Evolutionary conservation across 805 yeast genomes (phyloP).

Genomic region (Saccharomyces kudriavzevii): DNA sequence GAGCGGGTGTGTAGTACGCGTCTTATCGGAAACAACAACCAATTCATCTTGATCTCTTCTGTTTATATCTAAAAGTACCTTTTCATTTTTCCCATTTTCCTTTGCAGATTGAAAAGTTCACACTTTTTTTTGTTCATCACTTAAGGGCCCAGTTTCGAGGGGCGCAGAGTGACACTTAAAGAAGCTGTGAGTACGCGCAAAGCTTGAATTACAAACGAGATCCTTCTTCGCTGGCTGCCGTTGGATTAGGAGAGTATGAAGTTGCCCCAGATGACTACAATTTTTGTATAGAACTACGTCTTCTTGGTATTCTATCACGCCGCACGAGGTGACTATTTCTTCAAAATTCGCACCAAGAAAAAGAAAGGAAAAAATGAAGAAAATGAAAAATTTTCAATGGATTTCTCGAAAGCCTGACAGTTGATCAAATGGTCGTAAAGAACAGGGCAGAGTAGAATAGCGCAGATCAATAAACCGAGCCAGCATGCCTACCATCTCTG

Average conservation of each 20-base stretch:
- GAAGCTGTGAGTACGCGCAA: not conserved
- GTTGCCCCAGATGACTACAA: not conserved
- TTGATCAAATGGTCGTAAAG: not conserved
- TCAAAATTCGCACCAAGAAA: not conserved
- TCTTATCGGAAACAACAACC: not conserved
- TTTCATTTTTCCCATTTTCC: not conserved
- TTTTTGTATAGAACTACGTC: not conserved
- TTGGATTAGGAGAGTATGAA: not conserved
- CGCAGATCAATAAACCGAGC: not conserved
- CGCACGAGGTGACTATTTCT: not conserved
- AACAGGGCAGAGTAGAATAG: not conserved
- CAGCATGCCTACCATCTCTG: slow-evolving; percentile 90
- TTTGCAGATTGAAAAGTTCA: not conserved
- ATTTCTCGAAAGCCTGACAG: not conserved
- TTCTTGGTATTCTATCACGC: not conserved
- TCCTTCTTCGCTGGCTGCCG: not conserved
- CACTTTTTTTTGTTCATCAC: not conserved
- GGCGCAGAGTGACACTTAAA: not conserved
- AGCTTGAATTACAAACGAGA: not conserved
- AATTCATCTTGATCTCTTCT: not conserved
- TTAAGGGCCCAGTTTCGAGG: not conserved
- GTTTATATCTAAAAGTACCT: not conserved
- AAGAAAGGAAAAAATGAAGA: not conserved
- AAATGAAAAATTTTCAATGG: not conserved
- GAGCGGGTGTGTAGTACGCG: not conserved